phyloP scores from a whole-genome alignment of 257 asterid genomes.

The Solanum medicagineum region DNA sequence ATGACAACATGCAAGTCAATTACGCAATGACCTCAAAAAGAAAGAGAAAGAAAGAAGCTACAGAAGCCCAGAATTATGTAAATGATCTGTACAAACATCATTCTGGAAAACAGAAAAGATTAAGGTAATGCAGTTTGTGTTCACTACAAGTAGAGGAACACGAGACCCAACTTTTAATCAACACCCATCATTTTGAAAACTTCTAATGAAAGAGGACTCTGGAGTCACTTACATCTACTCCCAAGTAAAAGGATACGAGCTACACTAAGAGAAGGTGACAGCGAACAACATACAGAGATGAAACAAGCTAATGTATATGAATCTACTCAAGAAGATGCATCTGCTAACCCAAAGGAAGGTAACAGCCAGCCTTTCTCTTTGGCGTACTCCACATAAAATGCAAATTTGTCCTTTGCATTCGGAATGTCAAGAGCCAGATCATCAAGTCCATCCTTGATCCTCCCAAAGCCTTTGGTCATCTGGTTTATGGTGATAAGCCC shows the following conservation, averaged over 20 bases:
- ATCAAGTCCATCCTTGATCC: slow-evolving; percentile 85
- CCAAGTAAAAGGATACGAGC: not conserved
- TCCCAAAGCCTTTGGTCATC: slow-evolving; percentile 82
- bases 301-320: not conserved
- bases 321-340: slow-evolving; percentile 18
- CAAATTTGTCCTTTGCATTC: slow-evolving; percentile 70
- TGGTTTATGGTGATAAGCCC: slow-evolving; percentile 90
- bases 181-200: not conserved
- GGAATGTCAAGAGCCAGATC: slow-evolving; percentile 96
- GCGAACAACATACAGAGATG: slow-evolving; percentile 10
- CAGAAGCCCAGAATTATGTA: not conserved
- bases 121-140: not conserved
- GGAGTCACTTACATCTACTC: not conserved
- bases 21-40: not conserved
- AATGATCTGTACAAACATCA: not conserved
- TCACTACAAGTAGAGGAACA: not conserved
- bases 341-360: slow-evolving; percentile 10
- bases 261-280: not conserved
- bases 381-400: slow-evolving; percentile 47
- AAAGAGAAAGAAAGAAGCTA: not conserved
- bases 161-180: slow-evolving; percentile 6
- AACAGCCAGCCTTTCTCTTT: slow-evolving; percentile 56
- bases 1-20: not conserved
- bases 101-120: not conserved
- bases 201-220: not conserved